Base-by-base conservation (phyloP, 768 basidiomycete genomes). In the Amyloporia xantha region DNA sequence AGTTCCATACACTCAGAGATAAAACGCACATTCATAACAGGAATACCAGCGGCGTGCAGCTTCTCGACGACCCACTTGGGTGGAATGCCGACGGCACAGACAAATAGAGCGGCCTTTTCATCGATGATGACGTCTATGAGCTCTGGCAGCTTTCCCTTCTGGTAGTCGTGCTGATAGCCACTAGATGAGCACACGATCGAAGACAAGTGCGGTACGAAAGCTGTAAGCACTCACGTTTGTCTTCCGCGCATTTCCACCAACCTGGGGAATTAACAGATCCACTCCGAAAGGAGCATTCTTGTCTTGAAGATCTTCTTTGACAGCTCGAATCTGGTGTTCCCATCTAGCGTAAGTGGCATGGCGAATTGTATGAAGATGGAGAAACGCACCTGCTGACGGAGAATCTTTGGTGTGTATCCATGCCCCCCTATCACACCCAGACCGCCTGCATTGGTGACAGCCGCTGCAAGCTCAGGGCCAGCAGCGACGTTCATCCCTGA, bases 371-470 rank as follows among this genome's bases (percentile, higher is more conserved):
- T 4, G 17, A 37, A 35, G 4, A 23, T 15, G 7, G 40, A 30
- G n/a, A 17, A 33, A 55, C 72, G 50, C 53, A 88, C 89, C 74
- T 91, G 91, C 57, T 78, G 72, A 38, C 84, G 79, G 20, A 92
- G 75, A 44, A 88, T 73, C 65, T 86, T 87, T 19, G 87, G 87
- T 2, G 91, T 90, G 62, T 86, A 92, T 0, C 89, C 89, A 26
- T 86, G 73, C 47, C 93, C 93, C 30, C 93, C 93, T 52, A 97
- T 91, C 44, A 95, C 91, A 54, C 93, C 93, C 37, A 96, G 58
- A 44, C 93, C 93, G 41, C 93, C 92, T 23, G 91, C 93, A 59
- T 95, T 96, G 38, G 90, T 91, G 49, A 95, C 92, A 33, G 90
- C 92, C 35, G 92, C 93, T 15, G 91, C 92, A 21, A 94, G 79